A percentile compares a stretch with the other conserved stretches of the same genome.
Conservation (phyloP, 345 rosid species). For the Eucalyptus tenuipes region DNA sequence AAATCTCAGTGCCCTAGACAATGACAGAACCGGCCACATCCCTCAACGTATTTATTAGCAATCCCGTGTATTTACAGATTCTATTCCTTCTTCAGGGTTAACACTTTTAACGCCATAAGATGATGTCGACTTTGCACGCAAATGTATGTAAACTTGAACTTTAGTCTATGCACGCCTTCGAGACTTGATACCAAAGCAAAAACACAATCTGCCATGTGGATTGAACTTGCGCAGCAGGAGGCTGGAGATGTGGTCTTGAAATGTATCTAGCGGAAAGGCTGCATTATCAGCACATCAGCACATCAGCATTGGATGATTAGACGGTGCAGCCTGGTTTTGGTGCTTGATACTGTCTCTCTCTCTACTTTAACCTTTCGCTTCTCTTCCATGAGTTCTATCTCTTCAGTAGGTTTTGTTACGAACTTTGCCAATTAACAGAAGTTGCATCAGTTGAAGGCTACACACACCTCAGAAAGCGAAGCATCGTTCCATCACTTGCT, state of each 20-base stretch:
- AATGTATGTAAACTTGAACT: not conserved
- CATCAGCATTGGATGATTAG: too few species aligned
- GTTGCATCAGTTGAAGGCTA: not conserved
- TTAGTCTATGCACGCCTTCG: not conserved
- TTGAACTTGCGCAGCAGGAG: not conserved
- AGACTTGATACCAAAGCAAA: not conserved
- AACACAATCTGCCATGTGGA: not conserved
- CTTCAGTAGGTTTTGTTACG: not conserved
- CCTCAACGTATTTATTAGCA: not conserved
- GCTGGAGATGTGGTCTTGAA: too few species aligned
- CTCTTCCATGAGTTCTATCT: not conserved
- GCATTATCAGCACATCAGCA: too few species aligned
- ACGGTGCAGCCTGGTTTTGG: accelerated
- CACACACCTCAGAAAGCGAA: not conserved
- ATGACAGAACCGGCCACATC: not conserved
- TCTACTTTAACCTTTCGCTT: not conserved
- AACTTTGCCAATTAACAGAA: not conserved
- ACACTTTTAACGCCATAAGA: not conserved
- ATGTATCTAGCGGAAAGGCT: too few species aligned
- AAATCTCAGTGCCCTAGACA: not conserved
- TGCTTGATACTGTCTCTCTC: not conserved
- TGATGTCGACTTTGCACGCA: not conserved
- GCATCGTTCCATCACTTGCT: not conserved
- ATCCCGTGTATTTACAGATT: not conserved
- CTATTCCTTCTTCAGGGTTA: not conserved